A percentile compares a stretch with the other conserved stretches of the same genome.
phyloP scores from a whole-genome alignment of 2,329 filamentous ascomycete genomes.

The Cladophialophora immunda region DNA sequence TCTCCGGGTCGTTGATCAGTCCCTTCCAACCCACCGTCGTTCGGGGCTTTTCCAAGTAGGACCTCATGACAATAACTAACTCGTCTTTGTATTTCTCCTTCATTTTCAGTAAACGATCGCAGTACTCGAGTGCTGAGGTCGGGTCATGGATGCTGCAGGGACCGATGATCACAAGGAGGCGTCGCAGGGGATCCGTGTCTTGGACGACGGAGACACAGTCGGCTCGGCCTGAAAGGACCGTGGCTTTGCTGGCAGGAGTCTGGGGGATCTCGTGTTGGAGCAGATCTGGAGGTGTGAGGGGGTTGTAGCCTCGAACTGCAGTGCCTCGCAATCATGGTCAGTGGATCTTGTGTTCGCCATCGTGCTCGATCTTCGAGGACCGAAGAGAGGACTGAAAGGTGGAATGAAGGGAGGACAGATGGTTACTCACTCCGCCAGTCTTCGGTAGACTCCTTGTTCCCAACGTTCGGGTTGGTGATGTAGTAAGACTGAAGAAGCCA shows the following conservation, averaged over 20 bases:
- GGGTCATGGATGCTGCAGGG: slow-evolving; percentile 99
- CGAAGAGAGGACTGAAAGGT: neutral
- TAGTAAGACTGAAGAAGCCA: slow-evolving; percentile 64
- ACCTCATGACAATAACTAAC: slow-evolving; percentile 93
- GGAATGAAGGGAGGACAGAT: neutral
- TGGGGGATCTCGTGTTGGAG: slow-evolving; percentile 84
- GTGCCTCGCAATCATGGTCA: neutral
- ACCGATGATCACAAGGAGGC: slow-evolving; percentile 91
- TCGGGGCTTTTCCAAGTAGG: slow-evolving; percentile 97
- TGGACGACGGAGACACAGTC: slow-evolving; percentile 79
- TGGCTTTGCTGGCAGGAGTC: slow-evolving; percentile 51
- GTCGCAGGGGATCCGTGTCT: slow-evolving; percentile 70
- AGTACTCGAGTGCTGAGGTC: slow-evolving; percentile 86
- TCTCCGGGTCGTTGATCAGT: slow-evolving; percentile 98
- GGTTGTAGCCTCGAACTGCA: slow-evolving; percentile 90
- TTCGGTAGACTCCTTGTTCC: slow-evolving; percentile 76
- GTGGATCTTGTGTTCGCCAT: neutral
- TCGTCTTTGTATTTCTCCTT: slow-evolving; percentile 82
- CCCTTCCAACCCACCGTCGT: slow-evolving; percentile 99
- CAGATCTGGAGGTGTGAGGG: slow-evolving; percentile 86
- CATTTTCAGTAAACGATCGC: slow-evolving; percentile 76
- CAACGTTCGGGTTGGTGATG: slow-evolving; percentile 80
- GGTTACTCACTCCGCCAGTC: slow-evolving; percentile 79
- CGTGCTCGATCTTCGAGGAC: neutral
- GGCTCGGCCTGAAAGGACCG: slow-evolving; percentile 54